phyloP scores from a whole-genome alignment of 164 flowering plant genomes.

The Stephania japonica region DNA sequence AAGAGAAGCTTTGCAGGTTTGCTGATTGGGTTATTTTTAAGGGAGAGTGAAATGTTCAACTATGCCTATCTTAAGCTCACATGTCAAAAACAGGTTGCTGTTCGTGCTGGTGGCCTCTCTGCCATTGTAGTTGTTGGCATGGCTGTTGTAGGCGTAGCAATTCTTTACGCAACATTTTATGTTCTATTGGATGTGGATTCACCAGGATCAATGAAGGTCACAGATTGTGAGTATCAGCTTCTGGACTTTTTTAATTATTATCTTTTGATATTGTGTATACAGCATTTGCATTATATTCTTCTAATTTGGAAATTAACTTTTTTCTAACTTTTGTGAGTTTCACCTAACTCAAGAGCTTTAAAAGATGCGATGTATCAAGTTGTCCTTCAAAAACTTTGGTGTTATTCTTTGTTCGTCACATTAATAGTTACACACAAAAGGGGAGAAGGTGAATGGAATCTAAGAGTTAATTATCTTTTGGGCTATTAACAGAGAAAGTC shows the following conservation, averaged over 20 bases:
- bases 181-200: constrained; percentile 84
- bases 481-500: too few relatives aligned
- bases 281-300: neutral
- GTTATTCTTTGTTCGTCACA: neutral
- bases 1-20: constrained; percentile 96
- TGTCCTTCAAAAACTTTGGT: neutral
- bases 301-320: neutral
- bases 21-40: constrained; percentile 1
- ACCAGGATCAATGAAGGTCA: constrained; percentile 87
- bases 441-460: neutral
- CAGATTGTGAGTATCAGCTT: constrained; percentile 65
- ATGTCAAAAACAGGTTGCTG: constrained; percentile 63
- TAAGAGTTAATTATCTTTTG: neutral
- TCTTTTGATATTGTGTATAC: neutral
- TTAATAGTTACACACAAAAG: neutral
- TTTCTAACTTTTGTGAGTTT: neutral
- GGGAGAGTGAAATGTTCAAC: neutral
- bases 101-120: constrained; percentile 98
- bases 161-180: constrained; percentile 84
- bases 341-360: neutral
- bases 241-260: constrained; percentile 4
- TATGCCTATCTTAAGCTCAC: constrained; percentile 6
- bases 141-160: constrained; percentile 90
- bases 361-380: neutral
- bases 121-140: constrained; percentile 93